phyloP scores from a whole-genome alignment of 2,329 filamentous ascomycete genomes.

The Hortaea werneckii region DNA sequence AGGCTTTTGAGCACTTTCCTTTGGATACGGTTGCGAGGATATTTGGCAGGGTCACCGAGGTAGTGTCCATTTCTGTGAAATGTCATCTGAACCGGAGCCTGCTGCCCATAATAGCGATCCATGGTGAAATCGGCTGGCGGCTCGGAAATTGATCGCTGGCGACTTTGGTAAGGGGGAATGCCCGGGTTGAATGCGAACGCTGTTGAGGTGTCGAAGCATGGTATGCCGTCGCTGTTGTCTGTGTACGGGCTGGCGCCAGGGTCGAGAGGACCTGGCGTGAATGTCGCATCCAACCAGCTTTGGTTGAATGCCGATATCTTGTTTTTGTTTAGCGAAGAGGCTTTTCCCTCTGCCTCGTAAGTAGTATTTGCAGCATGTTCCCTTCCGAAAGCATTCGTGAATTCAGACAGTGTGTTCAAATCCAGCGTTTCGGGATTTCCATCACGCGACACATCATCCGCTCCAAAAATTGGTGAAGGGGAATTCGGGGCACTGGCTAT shows the following conservation, averaged over 20 bases:
- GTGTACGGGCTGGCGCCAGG: background rate
- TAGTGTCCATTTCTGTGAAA: slow-evolving; percentile 11
- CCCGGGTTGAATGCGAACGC: background rate
- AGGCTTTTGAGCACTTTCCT: slow-evolving; percentile 3
- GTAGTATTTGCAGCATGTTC: background rate
- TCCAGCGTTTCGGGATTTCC: slow-evolving; percentile 1
- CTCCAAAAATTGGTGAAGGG: background rate
- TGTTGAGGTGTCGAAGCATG: slow-evolving; percentile 1
- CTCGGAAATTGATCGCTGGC: slow-evolving; percentile 14
- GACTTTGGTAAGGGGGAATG: slow-evolving; percentile 4
- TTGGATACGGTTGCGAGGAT: background rate
- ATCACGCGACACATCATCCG: no score
- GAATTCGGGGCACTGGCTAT: slow-evolving; percentile 4
- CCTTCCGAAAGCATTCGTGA: slow-evolving; percentile 7
- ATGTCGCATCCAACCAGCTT: slow-evolving; percentile 1
- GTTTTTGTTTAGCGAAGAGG: background rate
- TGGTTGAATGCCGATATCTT: background rate
- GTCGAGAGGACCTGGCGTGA: background rate
- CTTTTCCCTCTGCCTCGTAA: background rate
- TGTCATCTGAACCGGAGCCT: slow-evolving; percentile 4
- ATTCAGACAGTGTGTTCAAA: slow-evolving; percentile 7
- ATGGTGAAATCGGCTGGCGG: slow-evolving; percentile 8
- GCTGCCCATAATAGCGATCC: slow-evolving; percentile 2
- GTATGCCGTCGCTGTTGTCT: background rate
- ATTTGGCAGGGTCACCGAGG: slow-evolving; percentile 5